Evolutionary conservation across 192 early-diverging fungal species (phyloP), one percentile per base, ranked within the genome.

Genomic region (Helicostylum pulchrum): DNA sequence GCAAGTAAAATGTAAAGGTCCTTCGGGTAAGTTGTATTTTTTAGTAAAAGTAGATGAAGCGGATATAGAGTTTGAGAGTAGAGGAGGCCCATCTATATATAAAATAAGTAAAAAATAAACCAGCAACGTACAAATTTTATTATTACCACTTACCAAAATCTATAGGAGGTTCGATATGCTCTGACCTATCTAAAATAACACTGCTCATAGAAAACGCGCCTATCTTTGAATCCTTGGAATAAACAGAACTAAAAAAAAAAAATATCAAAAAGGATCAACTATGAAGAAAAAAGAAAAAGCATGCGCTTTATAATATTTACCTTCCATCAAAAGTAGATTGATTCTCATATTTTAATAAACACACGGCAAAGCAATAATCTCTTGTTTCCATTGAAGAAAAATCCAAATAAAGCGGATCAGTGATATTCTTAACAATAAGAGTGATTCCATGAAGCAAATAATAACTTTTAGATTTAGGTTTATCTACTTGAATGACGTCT

Each of bases 1-100:
- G 47, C 78, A 85, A 3, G 88, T 89, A 43, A 90, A 78, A 26
- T 82, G 87, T 53, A 87, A 63, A 11, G 83, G 68, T 15, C 70
- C 66, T 7, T 76, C 71, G 7, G 77, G 73, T 15, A 8, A 64
- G 14, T 32, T 10, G 20, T 32, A 26, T 5, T 20, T 20, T 10
- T 58, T 42, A 15, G 7, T 21, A 2, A 19, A 19, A 48, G n/a
- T 26, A 7, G 32, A 49, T 21, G 32, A 26, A 32, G 14, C n/a
- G n/a, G 12, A 39, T 6, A 43, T 42, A 5, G n/a, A 17, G 11
- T 39, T 30, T 11, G 53, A 66, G 12, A 66, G 30, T 39, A 66
- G 7, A 45, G 64, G 64, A 48, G 64, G 64, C 0, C 64, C 64
- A 66, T 49, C 64, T 66, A 49, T 34, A 43, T 10, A 30, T 7